Conservation (phyloP, 371 early-diverging fungal genomes). For the Coemansia sp. region DNA sequence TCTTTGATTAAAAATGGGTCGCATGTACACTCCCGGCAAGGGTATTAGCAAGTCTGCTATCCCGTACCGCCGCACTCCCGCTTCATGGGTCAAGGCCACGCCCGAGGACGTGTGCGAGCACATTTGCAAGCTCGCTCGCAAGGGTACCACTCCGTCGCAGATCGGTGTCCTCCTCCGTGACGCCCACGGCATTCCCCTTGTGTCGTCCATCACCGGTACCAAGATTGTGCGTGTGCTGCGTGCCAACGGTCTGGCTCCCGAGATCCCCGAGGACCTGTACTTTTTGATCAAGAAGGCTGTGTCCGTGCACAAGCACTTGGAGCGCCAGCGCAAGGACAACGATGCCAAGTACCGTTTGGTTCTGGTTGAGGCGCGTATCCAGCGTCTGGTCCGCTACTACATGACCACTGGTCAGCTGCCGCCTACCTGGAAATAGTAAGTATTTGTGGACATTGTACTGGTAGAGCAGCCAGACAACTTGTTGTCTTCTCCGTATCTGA, state of each 20-base stretch:
- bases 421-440: conserved; percentile 98
- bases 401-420: conserved; percentile 96
- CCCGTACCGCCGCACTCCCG: conserved; percentile 98
- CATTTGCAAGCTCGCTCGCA: conserved; percentile 99
- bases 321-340: conserved; percentile 98
- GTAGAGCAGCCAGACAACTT: conserved; percentile 17
- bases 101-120: conserved; percentile 95
- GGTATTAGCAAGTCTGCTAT: conserved; percentile 98
- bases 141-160: conserved; percentile 98
- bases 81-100: conserved; percentile 96
- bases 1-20: conserved; percentile 72
- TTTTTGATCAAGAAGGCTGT: conserved; percentile 99
- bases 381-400: conserved; percentile 99
- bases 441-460: conserved; percentile 52
- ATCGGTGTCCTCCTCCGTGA: conserved; percentile 98
- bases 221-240: conserved; percentile 74
- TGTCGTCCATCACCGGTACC: conserved; percentile 93
- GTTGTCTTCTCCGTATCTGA: background rate
- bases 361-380: conserved; percentile 98
- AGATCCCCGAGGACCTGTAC: conserved; percentile 99
- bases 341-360: conserved; percentile 99
- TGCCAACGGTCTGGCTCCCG: conserved; percentile 82
- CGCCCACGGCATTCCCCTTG: conserved; percentile 97
- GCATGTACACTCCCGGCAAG: conserved; percentile 97
- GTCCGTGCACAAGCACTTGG: conserved; percentile 98